These are phyloP conservation scores for Phytophthora sansomeana DNA, from an alignment of 352 stramenopile species.

Conservation along the genomic window DNA sequence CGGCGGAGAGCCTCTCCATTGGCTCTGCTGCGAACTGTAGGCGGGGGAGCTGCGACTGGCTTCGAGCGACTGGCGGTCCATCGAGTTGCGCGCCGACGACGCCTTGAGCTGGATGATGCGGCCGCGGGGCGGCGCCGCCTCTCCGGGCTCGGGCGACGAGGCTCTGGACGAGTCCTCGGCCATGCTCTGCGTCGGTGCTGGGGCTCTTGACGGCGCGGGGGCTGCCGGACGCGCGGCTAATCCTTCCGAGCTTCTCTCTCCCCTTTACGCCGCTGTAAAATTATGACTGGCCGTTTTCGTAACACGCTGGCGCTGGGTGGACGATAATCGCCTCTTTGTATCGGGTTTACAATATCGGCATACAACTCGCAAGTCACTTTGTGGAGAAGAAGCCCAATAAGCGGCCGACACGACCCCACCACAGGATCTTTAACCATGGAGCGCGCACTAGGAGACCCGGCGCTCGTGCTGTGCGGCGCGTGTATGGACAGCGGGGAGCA, in stretches of 20 bases:
- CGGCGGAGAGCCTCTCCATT: conserved; percentile 31
- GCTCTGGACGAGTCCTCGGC: conserved; percentile 37
- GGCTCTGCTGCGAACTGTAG: conserved; percentile 14
- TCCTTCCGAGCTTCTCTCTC: conserved; percentile 9
- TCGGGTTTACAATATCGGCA: background rate
- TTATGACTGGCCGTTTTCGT: background rate
- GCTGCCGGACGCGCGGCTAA: background rate
- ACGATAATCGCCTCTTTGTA: conserved; percentile 1
- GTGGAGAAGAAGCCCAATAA: too few relatives aligned
- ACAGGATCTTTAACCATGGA: conserved; percentile 41
- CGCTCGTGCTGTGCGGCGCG: conserved; percentile 66
- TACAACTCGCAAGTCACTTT: background rate
- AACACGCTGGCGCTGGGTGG: conserved; percentile 1
- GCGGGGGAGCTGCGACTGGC: conserved; percentile 11
- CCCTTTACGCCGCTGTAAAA: background rate
- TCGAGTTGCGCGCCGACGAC: conserved; percentile 12
- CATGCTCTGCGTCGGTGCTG: conserved; percentile 24
- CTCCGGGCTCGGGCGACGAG: conserved; percentile 34
- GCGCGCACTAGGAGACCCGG: conserved; percentile 51
- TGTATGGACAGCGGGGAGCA: conserved; percentile 51
- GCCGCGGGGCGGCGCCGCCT: conserved; percentile 14
- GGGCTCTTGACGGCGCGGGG: background rate
- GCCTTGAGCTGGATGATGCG: conserved; percentile 40
- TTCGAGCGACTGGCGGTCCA: conserved; percentile 30
- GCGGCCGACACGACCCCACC: too few relatives aligned